These are phyloP conservation scores for Flammula alnicola DNA, from an alignment of 1,284 basidiomycete species.

Conservation along the genomic window DNA sequence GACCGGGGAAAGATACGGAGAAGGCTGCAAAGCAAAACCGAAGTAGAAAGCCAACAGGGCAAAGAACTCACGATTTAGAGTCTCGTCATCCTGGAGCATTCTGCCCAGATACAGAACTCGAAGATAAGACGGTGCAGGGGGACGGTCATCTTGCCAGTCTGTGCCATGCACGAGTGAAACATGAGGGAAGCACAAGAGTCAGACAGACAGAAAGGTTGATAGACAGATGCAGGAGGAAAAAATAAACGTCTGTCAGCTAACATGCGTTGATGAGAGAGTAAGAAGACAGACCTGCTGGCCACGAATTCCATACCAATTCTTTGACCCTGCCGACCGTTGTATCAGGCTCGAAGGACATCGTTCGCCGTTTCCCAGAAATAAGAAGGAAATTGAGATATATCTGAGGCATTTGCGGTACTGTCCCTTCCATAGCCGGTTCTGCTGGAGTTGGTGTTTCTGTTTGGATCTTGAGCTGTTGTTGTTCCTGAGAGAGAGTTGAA, in stretches of 20 bases:
- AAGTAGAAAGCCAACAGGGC: neutral
- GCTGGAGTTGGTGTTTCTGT: constrained; percentile 12
- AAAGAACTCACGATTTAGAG: constrained; percentile 62
- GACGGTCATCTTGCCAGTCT: constrained; percentile 85
- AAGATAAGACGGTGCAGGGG: constrained; percentile 79
- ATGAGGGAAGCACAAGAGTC: constrained; percentile 3
- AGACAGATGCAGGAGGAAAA: constrained; percentile 7
- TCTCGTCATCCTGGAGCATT: constrained; percentile 84
- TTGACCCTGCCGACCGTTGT: constrained; percentile 82
- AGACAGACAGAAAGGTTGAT: constrained; percentile 3
- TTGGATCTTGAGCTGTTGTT: constrained; percentile 10
- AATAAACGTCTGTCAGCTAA: constrained; percentile 10
- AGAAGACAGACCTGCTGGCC: constrained; percentile 71
- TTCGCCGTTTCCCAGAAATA: constrained; percentile 72
- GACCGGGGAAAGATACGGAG: too few species aligned
- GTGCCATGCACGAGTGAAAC: constrained; percentile 11
- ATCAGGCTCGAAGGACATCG: constrained; percentile 81
- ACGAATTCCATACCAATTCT: constrained; percentile 84
- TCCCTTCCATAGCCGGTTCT: constrained; percentile 16
- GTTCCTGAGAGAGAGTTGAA: constrained; percentile 12
- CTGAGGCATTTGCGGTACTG: constrained; percentile 63
- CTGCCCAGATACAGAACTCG: constrained; percentile 83
- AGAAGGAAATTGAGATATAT: constrained; percentile 77
- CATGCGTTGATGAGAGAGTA: constrained; percentile 3
- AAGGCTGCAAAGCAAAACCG: too few species aligned